Evolutionary conservation across 2,329 filamentous ascomycete genomes (phyloP).

Genomic region (Phaeophleospora eucalypticola): DNA sequence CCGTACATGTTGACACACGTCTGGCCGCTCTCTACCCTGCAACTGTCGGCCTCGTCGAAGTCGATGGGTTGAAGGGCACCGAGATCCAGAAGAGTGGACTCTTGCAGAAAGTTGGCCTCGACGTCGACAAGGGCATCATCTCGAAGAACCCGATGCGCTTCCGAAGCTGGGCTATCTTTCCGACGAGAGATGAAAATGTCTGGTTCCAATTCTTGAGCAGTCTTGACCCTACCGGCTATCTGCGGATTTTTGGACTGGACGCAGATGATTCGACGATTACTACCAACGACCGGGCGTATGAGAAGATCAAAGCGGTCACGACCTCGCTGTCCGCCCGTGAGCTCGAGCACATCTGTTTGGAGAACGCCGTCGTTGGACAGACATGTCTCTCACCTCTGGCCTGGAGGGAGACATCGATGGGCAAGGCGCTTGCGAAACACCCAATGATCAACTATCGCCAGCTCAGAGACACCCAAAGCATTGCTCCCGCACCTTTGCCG

Average conservation of each 20-base stretch:
- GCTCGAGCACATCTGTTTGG: conserved; percentile 41
- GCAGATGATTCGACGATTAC: conserved; percentile 25
- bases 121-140: conserved; percentile 33
- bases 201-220: conserved; percentile 53
- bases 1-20: conserved; percentile 45
- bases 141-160: conserved; percentile 40
- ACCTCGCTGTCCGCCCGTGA: conserved; percentile 38
- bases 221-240: conserved; percentile 41
- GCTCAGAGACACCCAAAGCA: conserved; percentile 7
- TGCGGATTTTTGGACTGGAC: conserved; percentile 47
- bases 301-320: conserved; percentile 32
- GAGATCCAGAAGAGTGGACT: conserved; percentile 29
- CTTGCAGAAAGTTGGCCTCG: conserved; percentile 23
- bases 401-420: conserved; percentile 45
- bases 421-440: conserved; percentile 40
- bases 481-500: conserved; percentile 12
- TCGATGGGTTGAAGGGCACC: conserved; percentile 37
- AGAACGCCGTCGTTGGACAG: conserved; percentile 29
- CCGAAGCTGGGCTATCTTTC: conserved; percentile 46
- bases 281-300: conserved; percentile 32
- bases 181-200: conserved; percentile 42
- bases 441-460: conserved; percentile 36
- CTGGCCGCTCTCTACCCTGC: conserved; percentile 46
- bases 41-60: conserved; percentile 36
- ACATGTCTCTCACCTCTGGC: conserved; percentile 35